These are phyloP conservation scores for Scleroderma bovista DNA, from an alignment of 768 basidiomycete genomes.

Conservation along the genomic window DNA sequence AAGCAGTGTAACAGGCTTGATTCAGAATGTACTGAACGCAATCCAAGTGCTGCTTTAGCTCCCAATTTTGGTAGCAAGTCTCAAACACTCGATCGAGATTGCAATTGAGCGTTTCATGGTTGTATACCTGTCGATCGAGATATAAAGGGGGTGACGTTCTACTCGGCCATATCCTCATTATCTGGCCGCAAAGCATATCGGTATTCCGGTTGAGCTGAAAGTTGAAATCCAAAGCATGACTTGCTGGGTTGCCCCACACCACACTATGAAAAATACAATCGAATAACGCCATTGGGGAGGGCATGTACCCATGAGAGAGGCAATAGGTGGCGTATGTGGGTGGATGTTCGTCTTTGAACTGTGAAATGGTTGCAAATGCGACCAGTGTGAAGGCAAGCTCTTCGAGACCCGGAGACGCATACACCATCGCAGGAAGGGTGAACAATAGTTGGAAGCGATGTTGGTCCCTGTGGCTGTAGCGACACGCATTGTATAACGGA, in stretches of 20 bases:
- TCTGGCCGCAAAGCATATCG: not conserved
- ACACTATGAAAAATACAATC: not conserved
- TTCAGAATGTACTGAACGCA: slow-evolving; percentile 9
- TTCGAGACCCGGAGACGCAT: slow-evolving; percentile 7
- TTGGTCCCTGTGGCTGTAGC: slow-evolving; percentile 1
- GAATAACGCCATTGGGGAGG: not conserved
- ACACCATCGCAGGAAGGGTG: slow-evolving; percentile 29
- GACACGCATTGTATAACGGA: slow-evolving; percentile 22
- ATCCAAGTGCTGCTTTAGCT: slow-evolving; percentile 9
- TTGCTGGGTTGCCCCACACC: slow-evolving; percentile 8
- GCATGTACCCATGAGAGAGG: slow-evolving; percentile 7
- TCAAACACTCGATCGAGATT: slow-evolving; percentile 3
- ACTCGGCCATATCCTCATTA: not conserved
- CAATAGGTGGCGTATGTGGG: slow-evolving; percentile 6
- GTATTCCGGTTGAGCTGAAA: not conserved
- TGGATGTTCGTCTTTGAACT: slow-evolving; percentile 8
- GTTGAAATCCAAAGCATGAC: not conserved
- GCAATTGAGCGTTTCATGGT: slow-evolving; percentile 1
- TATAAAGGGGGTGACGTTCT: not conserved
- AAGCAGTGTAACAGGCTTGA: not conserved
- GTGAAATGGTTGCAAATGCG: slow-evolving; percentile 22
- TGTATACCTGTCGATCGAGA: not conserved
- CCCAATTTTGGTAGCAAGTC: slow-evolving; percentile 12
- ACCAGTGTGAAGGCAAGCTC: slow-evolving; percentile 25
- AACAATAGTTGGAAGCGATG: slow-evolving; percentile 25